Percentiles rank a stretch among this genome's conserved stretches.
phyloP scores from a whole-genome alignment of 2,329 filamentous ascomycete genomes.

The Aspergillus sergii region DNA sequence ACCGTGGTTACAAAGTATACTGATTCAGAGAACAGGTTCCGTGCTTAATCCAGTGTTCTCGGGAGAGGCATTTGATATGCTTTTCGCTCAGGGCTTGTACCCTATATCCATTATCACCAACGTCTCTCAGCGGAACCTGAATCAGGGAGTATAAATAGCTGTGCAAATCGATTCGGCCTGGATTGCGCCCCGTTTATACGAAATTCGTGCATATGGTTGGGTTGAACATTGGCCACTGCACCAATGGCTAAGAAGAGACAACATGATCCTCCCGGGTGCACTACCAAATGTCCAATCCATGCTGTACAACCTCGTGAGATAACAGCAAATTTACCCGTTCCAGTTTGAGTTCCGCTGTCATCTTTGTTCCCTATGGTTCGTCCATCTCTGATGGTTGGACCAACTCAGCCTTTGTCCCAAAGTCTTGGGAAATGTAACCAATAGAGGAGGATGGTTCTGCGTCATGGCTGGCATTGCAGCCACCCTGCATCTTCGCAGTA shows the following conservation, averaged over 20 bases:
- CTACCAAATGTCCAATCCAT: neutral
- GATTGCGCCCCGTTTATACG: neutral
- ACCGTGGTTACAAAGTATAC: neutral
- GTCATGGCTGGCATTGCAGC: neutral
- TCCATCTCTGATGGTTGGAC: neutral
- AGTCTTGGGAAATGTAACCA: neutral
- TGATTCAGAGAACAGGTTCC: neutral
- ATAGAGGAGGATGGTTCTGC: neutral
- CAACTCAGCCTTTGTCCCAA: slow-evolving; percentile 1
- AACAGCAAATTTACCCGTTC: neutral
- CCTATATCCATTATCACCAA: neutral
- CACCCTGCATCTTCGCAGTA: neutral
- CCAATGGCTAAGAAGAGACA: neutral
- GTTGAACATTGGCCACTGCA: neutral
- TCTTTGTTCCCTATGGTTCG: neutral
- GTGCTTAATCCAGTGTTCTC: neutral
- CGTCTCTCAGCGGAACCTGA: neutral
- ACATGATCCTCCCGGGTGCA: neutral
- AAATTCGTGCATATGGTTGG: neutral
- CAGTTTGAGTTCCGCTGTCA: neutral
- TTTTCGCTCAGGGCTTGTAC: neutral
- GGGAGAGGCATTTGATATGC: neutral
- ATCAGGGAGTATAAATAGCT: neutral
- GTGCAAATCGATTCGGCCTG: neutral
- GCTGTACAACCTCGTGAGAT: neutral